phyloP scores from a whole-genome alignment of 306 rosid genomes.

The Calophaca sinica region DNA sequence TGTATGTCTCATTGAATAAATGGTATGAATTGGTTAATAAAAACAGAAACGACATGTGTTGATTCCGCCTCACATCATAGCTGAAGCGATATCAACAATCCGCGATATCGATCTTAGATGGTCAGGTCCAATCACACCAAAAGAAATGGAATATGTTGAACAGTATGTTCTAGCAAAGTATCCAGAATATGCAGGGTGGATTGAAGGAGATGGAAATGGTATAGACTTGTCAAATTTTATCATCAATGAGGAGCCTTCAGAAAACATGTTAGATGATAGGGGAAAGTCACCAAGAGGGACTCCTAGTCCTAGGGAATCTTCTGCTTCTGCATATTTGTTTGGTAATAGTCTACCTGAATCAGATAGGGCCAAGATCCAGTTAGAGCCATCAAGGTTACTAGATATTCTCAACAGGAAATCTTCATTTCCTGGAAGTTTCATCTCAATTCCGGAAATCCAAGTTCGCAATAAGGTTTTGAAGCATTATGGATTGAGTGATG shows the following conservation, averaged over 20 bases:
- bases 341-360: slow-evolving; percentile 73
- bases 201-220: slow-evolving; percentile 65
- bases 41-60: slow-evolving; percentile 64
- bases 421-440: slow-evolving; percentile 78
- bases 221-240: slow-evolving; percentile 65
- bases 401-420: slow-evolving; percentile 79
- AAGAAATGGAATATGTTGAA: slow-evolving; percentile 82
- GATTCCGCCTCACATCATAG: slow-evolving; percentile 78
- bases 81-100: slow-evolving; percentile 78
- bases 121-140: slow-evolving; percentile 92
- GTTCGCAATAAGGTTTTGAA: slow-evolving; percentile 71
- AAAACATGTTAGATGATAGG: slow-evolving; percentile 56
- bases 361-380: slow-evolving; percentile 64
- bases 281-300: slow-evolving; percentile 67
- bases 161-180: slow-evolving; percentile 84
- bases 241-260: slow-evolving; percentile 68
- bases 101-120: slow-evolving; percentile 80
- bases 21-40: slow-evolving; percentile 25
- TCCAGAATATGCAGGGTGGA: slow-evolving; percentile 72
- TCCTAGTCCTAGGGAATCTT: slow-evolving; percentile 61
- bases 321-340: slow-evolving; percentile 56
- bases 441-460: slow-evolving; percentile 84
- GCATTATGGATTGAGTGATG: slow-evolving; percentile 79
- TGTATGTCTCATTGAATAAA: slow-evolving; percentile 6
- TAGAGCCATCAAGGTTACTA: slow-evolving; percentile 81